Evolutionary conservation across 1,139 yeast genomes (phyloP), one percentile per base, ranked within the genome.

Genomic region (Blastobotrys raffinosifermentans): DNA sequence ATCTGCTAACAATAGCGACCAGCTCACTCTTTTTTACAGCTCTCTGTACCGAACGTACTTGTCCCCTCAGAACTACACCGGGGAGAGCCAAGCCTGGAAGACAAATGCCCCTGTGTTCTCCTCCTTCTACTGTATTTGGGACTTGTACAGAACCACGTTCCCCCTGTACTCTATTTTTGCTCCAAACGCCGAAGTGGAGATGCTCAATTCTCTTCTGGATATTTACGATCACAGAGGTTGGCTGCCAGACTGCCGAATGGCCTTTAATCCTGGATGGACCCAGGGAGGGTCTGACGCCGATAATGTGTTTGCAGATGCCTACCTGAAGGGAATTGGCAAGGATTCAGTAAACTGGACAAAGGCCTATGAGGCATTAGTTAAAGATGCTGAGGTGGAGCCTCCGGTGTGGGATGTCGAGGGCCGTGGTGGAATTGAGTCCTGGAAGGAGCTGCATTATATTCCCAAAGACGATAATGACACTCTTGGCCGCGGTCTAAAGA

Each of bases 91-190:
- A 7, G 43, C 52, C 21, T 53, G 57, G 50, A 38, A 50, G 5
- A 38, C 57, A 0, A 32, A 47, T 4, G 58, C 56, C 11, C 58
- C 61, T 4, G 63, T 63, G 40, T 65, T 64, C 41, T 68, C 64
- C 43, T 69, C 66, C 39, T 66, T 61, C 55, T 64, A 61, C 44
- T 64, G 66, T n/a, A 50, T 66, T 23, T 65, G 70, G 70, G 69
- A 65, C 43, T 57, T 65, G 0, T 66, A 63, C 50, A 46, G 70
- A 16, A 57, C 64, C 25, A 48, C 62, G 16, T 53, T 59, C 38
- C 70, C 70, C 2, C 47, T 65, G 17, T 45, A 55, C 32, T 56
- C 63, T 30, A 51, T 63, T 16, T 38, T 64, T 26, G 56, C 57
- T 36, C 63, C 63, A 14, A 42, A 44, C 4, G 49, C 62, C 29